Evolutionary conservation across 2,329 filamentous ascomycete genomes (phyloP).

Genomic region (Colletotrichum australisinense): DNA sequence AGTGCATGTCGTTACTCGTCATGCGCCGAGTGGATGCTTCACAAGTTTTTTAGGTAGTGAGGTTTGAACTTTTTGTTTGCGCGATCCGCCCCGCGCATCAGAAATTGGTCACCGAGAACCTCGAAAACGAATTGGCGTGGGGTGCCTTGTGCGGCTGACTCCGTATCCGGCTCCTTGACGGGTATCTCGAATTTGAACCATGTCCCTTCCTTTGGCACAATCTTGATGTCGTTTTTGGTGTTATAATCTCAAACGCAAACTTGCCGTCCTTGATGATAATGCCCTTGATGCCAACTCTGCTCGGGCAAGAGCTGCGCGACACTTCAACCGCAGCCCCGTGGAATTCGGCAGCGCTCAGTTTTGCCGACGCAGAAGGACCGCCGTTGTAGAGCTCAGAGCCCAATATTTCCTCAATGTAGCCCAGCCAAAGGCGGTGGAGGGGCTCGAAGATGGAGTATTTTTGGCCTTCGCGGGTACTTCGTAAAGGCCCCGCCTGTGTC

Average conservation of each 20-base stretch:
- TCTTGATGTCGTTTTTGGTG: constrained; percentile 76
- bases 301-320: constrained; percentile 82
- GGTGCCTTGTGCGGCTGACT: constrained; percentile 23
- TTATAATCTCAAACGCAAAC: constrained; percentile 88
- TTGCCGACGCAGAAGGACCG: constrained; percentile 72
- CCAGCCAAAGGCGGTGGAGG: constrained; percentile 82
- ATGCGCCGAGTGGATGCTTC: constrained; percentile 44
- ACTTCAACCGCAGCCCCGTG: constrained; percentile 89
- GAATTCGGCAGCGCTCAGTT: constrained; percentile 87
- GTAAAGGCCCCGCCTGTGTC: constrained; percentile 78
- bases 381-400: constrained; percentile 69
- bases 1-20: not conserved
- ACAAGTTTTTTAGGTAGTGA: constrained; percentile 82
- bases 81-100: constrained; percentile 83
- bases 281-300: constrained; percentile 84
- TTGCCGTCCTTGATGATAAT: constrained; percentile 92
- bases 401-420: constrained; percentile 86
- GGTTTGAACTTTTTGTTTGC: constrained; percentile 93
- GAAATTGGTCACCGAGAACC: constrained; percentile 87
- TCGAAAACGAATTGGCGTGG: constrained; percentile 77
- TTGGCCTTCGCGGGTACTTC: constrained; percentile 74
- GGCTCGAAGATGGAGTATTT: constrained; percentile 83
- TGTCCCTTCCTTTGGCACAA: constrained; percentile 90
- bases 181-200: constrained; percentile 83
- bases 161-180: constrained; percentile 38